Percentiles rank a stretch among this genome's conserved stretches.
phyloP scores from a whole-genome alignment of 164 flowering plant genomes.

The Malania oleifera region DNA sequence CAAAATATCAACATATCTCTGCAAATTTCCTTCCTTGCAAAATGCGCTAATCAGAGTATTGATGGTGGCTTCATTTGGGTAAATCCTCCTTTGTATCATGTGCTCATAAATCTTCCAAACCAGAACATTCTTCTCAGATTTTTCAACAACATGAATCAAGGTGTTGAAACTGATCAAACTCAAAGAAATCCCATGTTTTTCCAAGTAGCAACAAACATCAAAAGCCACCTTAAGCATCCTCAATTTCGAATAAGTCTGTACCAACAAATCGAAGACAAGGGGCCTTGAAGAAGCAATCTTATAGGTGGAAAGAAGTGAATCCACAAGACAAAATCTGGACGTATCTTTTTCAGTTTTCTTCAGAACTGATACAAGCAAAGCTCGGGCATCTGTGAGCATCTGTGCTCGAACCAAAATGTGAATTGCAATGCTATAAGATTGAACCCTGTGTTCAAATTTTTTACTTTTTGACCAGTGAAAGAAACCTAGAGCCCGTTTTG shows the following conservation, averaged over 20 bases:
- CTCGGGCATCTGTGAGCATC: constrained; percentile 51
- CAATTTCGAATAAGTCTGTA: constrained; percentile 65
- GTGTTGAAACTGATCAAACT: constrained; percentile 56
- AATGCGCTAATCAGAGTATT: constrained; percentile 50
- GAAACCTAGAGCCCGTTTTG: constrained; percentile 57
- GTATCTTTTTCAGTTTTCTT: constrained; percentile 10
- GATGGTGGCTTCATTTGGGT: constrained; percentile 57
- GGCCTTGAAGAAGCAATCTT: constrained; percentile 34
- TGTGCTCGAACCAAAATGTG: constrained; percentile 55
- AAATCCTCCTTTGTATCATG: constrained; percentile 51
- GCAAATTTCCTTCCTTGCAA: constrained; percentile 77
- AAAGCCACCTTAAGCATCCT: constrained; percentile 53
- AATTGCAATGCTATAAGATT: constrained; percentile 44
- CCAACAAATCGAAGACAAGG: constrained; percentile 62
- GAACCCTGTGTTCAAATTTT: constrained; percentile 36
- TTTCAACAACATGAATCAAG: constrained; percentile 53
- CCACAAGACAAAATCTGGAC: constrained; percentile 30
- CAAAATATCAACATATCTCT: constrained; percentile 39
- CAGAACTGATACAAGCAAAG: constrained; percentile 54
- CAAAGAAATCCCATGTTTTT: constrained; percentile 45
- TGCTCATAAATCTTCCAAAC: constrained; percentile 76
- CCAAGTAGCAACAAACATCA: constrained; percentile 47
- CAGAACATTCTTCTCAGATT: constrained; percentile 33
- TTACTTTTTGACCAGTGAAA: constrained; percentile 67
- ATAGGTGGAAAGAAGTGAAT: constrained; percentile 45